Conservation (phyloP, 1,139 yeast genomes). For the Entelexis paramagnoliae region DNA sequence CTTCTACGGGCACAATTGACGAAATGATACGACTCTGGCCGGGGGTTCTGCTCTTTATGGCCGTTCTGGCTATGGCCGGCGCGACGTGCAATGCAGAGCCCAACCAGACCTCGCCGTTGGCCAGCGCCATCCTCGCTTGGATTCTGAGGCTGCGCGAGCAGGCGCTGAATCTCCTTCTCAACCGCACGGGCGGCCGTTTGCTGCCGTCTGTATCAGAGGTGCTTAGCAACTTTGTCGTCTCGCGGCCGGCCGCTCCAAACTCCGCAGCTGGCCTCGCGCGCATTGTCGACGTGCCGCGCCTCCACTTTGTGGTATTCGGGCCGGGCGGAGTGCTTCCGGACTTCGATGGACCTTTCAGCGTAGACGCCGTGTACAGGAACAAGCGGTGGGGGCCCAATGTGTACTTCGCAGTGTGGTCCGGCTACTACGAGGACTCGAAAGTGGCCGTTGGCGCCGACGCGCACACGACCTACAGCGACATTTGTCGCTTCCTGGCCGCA, state of each 20-base stretch:
- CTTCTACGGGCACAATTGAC: too few species aligned
- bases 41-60: neutral
- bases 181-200: neutral
- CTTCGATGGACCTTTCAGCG: neutral
- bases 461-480: neutral
- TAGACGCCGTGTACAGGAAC: neutral
- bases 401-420: neutral
- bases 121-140: neutral
- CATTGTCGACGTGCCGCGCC: neutral
- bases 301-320: neutral
- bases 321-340: conserved; percentile 1
- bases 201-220: neutral
- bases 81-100: neutral
- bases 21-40: neutral
- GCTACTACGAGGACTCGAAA: neutral
- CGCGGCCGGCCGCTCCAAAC: neutral
- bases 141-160: neutral
- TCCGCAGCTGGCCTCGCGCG: too few species aligned
- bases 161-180: neutral
- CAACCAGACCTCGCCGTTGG: neutral
- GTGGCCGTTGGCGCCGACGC: neutral
- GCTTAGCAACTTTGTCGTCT: neutral
- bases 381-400: neutral
- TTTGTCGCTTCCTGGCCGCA: neutral
- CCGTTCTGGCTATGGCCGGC: neutral